Base-by-base conservation (phyloP, 345 rosid genomes). In the Ricinus communis region DNA sequence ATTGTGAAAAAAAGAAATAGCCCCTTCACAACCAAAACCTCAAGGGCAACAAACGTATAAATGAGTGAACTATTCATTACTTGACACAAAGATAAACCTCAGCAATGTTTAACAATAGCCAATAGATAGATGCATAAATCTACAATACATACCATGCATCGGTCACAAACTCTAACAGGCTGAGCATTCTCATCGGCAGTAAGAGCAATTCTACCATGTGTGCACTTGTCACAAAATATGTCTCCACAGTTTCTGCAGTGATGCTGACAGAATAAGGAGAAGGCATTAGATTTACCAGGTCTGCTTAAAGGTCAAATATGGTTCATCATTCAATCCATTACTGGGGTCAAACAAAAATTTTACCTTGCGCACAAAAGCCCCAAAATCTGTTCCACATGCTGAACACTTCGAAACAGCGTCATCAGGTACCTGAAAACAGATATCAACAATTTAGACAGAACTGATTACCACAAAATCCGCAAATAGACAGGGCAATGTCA, bases 201-300 rank as follows among this genome's bases (percentile, higher is more conserved):
- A 62, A 95, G 96, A 75, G 96, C 94, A 79, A 83, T 89, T 83
- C 98, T 88, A 66, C 97, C 97, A 57, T 88, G 65, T 30, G 95
- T 96, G 65, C 99, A 96, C 81, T 93, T 93, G 89, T 96, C 99
- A 71, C 99, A 96, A 83, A 89, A 96, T 72, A 96, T 89, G 79
- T 96, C 99, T 62, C 99, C 98, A 74, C 98, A 96, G 72, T 96
- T 96, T 82, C 98, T 84, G 83, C 99, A 96, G 75, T 96, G 99
- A 82, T 96, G 99, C 99, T 96, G 95, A 31, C 71, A 75, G 12
- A 53, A 25, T 1, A 33, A 22, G 16, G 8, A 36, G 46, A 12
- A 62, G 19, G 0, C 33, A 27, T 72, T 68, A 68, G 27, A 49
- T 69, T 62, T 40, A 47, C 24, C 18, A 46, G 4, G 46, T 2